Percentiles rank a stretch among this genome's conserved stretches.
Evolutionary conservation across 2,329 filamentous ascomycete genomes (phyloP).

Genomic region (Ilyonectria destructans): DNA sequence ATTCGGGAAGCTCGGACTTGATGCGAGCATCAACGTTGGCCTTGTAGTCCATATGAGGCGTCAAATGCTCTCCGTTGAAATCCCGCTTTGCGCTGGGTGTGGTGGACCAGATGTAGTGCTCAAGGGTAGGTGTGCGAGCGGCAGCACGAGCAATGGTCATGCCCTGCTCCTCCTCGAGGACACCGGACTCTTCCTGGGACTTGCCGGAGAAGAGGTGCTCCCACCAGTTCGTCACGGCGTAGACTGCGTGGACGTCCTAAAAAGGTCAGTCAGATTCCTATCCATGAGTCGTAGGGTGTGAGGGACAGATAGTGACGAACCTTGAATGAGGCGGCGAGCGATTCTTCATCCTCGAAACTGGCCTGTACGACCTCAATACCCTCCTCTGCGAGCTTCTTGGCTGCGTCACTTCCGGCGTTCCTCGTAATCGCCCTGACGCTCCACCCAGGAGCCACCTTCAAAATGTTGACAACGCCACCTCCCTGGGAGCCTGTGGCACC

Average conservation of each 20-base stretch:
- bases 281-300: background rate
- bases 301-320: background rate
- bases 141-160: constrained; percentile 26
- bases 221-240: constrained; percentile 27
- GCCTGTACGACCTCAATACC: constrained; percentile 30
- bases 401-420: constrained; percentile 16
- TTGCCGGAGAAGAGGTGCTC: constrained; percentile 28
- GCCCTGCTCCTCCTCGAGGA: constrained; percentile 24
- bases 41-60: constrained; percentile 34
- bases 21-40: constrained; percentile 30
- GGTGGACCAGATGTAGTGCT: constrained; percentile 31
- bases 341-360: constrained; percentile 25
- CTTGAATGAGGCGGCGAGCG: constrained; percentile 24
- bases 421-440: constrained; percentile 22
- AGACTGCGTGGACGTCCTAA: constrained; percentile 23
- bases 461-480: constrained; percentile 23
- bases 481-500: constrained; percentile 22
- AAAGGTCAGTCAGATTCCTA: background rate
- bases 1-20: constrained; percentile 26
- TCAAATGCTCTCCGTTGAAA: constrained; percentile 25
- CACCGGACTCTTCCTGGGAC: constrained; percentile 18
- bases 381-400: constrained; percentile 23
- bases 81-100: constrained; percentile 19
- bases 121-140: constrained; percentile 18
- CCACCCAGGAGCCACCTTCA: constrained; percentile 23